Conservation (phyloP, 2,329 filamentous ascomycete genomes). For the Botrytis aclada region DNA sequence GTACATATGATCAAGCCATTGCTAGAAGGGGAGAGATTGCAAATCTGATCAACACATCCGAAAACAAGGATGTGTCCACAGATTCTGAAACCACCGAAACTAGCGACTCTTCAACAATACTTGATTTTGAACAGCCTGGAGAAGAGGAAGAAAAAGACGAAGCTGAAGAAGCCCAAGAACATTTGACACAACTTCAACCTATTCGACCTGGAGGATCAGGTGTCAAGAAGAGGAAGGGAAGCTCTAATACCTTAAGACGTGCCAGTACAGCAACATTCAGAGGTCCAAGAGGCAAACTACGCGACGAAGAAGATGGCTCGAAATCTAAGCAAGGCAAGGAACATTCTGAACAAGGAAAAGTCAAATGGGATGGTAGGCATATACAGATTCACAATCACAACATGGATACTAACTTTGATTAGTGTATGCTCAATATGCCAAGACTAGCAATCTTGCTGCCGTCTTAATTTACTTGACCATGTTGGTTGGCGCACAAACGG, state of each 20-base stretch:
- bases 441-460: constrained; percentile 83
- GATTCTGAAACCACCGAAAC: constrained; percentile 43
- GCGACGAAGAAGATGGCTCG: constrained; percentile 74
- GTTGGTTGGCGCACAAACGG: constrained; percentile 75
- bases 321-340: constrained; percentile 88
- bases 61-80: constrained; percentile 50
- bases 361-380: constrained; percentile 73
- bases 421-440: constrained; percentile 92
- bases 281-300: constrained; percentile 77
- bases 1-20: constrained; percentile 86
- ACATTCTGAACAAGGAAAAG: constrained; percentile 88
- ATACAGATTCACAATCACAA: background rate
- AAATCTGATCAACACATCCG: constrained; percentile 75
- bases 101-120: constrained; percentile 58
- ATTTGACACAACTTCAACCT: constrained; percentile 69
- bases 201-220: constrained; percentile 57
- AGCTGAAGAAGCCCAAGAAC: constrained; percentile 76
- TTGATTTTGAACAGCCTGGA: constrained; percentile 43
- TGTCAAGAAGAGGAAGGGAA: constrained; percentile 60
- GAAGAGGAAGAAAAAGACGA: constrained; percentile 57
- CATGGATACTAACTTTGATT: constrained; percentile 6
- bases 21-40: constrained; percentile 91
- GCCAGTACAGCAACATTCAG: constrained; percentile 90
- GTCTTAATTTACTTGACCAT: constrained; percentile 76
- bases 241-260: constrained; percentile 77